A percentile compares a stretch with the other conserved stretches of the same genome.
phyloP scores from a whole-genome alignment of 257 asterid species.

The Ajuga chamaepitys region DNA sequence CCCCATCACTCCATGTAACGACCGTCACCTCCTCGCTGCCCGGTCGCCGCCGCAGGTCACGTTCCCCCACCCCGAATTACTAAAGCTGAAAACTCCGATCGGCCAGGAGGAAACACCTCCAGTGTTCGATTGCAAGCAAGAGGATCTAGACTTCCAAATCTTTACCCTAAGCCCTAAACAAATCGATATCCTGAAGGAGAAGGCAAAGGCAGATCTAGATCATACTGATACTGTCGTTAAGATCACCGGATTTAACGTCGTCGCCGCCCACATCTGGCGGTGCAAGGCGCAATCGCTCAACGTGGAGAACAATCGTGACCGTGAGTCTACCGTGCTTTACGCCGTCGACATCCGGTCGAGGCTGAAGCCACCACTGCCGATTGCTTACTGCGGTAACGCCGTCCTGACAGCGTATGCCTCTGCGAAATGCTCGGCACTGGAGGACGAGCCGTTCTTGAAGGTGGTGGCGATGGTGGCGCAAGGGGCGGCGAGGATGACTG shows the following conservation, averaged over 20 bases:
- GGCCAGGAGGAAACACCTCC: slow-evolving; percentile 43
- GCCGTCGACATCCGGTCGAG: slow-evolving; percentile 68
- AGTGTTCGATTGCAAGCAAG: slow-evolving; percentile 40
- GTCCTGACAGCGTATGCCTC: slow-evolving; percentile 64
- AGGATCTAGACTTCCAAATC: slow-evolving; percentile 50
- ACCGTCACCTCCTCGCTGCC: slow-evolving; percentile 71
- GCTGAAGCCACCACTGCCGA: slow-evolving; percentile 57
- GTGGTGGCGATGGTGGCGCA: slow-evolving; percentile 45
- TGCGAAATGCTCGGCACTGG: slow-evolving; percentile 42
- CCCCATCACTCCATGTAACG: slow-evolving; percentile 45
- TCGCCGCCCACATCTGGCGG: slow-evolving; percentile 72
- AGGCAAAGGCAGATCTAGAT: slow-evolving; percentile 25
- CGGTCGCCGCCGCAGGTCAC: slow-evolving; percentile 74
- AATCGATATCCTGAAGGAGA: slow-evolving; percentile 36
- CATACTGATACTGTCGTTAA: slow-evolving; percentile 15
- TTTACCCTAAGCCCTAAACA: slow-evolving; percentile 40
- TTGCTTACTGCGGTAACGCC: slow-evolving; percentile 65
- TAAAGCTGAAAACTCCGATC: slow-evolving; percentile 46
- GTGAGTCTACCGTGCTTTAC: slow-evolving; percentile 50
- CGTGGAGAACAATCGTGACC: slow-evolving; percentile 3
- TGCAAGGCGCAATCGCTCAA: slow-evolving; percentile 64
- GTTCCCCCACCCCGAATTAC: slow-evolving; percentile 76
- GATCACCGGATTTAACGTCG: slow-evolving; percentile 60
- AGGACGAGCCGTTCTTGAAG: slow-evolving; percentile 40
- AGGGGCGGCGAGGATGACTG: slow-evolving; percentile 55